Evolutionary conservation across 257 asterid species (phyloP).

Genomic region (Penstemon davidsonii): DNA sequence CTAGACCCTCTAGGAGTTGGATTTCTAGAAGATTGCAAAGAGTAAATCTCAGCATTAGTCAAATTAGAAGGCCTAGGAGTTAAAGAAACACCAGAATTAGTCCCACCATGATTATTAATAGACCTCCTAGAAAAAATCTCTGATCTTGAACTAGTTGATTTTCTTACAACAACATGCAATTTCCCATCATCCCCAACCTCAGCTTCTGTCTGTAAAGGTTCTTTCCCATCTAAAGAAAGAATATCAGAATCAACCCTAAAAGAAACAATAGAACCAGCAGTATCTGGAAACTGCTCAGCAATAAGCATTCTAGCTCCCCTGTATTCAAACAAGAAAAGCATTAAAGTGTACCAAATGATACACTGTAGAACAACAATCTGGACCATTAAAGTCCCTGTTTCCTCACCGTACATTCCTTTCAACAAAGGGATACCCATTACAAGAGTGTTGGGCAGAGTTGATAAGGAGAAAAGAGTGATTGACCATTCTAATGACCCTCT

Average conservation of each 20-base stretch:
- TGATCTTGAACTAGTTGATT: conserved; percentile 57
- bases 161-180: conserved; percentile 63
- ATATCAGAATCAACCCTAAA: conserved; percentile 66
- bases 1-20: conserved; percentile 68
- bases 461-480: conserved; percentile 63
- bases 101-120: conserved; percentile 26
- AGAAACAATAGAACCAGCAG: conserved; percentile 55
- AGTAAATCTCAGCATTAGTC: conserved; percentile 67
- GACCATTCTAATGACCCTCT: conserved; percentile 71
- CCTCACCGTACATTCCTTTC: conserved; percentile 63
- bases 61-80: conserved; percentile 66
- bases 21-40: conserved; percentile 64
- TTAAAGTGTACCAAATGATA: conserved; percentile 69
- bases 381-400: conserved; percentile 58
- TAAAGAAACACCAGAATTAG: conserved; percentile 39
- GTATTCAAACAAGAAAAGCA: conserved; percentile 66
- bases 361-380: conserved; percentile 72
- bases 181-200: conserved; percentile 72
- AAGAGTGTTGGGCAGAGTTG: conserved; percentile 65
- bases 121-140: conserved; percentile 54
- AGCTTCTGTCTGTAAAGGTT: conserved; percentile 61
- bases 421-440: conserved; percentile 71
- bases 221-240: conserved; percentile 56
- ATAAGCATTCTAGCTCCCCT: conserved; percentile 65
- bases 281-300: conserved; percentile 73